Conservation (phyloP, 2,329 filamentous ascomycete genomes). For the Sporothrix pseudoabietina region DNA sequence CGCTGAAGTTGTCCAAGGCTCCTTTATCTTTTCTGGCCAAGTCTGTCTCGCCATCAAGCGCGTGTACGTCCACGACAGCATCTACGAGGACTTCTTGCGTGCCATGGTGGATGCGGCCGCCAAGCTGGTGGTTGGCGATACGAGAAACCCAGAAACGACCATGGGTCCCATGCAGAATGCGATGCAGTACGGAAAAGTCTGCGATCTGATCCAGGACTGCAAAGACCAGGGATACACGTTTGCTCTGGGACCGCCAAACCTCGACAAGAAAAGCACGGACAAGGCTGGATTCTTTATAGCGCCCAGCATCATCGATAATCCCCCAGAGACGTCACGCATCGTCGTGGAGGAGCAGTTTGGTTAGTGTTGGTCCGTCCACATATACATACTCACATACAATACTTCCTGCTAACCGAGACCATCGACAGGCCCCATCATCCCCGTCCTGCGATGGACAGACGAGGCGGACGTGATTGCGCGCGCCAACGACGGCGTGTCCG, state of each 20-base stretch:
- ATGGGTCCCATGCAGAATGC: conserved; percentile 59
- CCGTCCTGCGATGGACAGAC: conserved; percentile 48
- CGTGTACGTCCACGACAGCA: conserved; percentile 55
- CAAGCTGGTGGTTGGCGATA: conserved; percentile 40
- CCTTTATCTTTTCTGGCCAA: conserved; percentile 25
- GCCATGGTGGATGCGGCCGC: conserved; percentile 51
- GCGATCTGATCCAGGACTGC: background rate
- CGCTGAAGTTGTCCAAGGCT: background rate
- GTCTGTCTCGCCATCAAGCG: conserved; percentile 56
- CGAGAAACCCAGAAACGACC: background rate
- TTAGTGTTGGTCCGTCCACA: background rate
- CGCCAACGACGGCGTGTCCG: conserved; percentile 52
- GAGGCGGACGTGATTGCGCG: conserved; percentile 50
- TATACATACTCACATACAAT: background rate
- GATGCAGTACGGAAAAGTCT: conserved; percentile 52
- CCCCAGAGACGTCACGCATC: conserved; percentile 57
- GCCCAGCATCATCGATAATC: conserved; percentile 62
- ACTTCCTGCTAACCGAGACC: background rate
- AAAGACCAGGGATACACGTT: conserved; percentile 7
- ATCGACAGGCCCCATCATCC: conserved; percentile 43
- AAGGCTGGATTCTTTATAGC: conserved; percentile 58
- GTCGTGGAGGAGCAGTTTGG: conserved; percentile 56
- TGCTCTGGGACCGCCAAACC: background rate
- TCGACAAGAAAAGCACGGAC: conserved; percentile 36
- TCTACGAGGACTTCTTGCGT: conserved; percentile 51